phyloP scores from a whole-genome alignment of 139 green algal genomes.

The Eudorina sp. region DNA sequence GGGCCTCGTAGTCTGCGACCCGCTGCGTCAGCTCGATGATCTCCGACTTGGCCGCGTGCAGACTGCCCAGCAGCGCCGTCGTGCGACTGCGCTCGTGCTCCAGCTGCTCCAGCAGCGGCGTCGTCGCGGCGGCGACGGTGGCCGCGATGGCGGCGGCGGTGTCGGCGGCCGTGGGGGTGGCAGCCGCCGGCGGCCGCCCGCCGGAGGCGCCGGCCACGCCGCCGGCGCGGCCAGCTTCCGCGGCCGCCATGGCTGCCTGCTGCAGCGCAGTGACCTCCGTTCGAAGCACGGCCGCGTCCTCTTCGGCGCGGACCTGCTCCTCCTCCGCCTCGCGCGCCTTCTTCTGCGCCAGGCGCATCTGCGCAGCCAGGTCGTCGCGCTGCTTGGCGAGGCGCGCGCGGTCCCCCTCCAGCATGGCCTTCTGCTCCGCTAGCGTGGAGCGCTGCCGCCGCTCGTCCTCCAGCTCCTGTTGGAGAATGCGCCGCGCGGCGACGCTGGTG shows the following conservation, averaged over 20 bases:
- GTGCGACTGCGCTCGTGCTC: slow-evolving; percentile 50
- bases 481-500: slow-evolving; percentile 3
- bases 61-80: slow-evolving; percentile 43
- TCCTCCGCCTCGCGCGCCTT: slow-evolving; percentile 70
- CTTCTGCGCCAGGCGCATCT: slow-evolving; percentile 62
- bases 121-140: slow-evolving; percentile 19
- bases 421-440: slow-evolving; percentile 50
- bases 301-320: slow-evolving; percentile 72
- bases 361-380: slow-evolving; percentile 55
- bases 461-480: slow-evolving; percentile 54
- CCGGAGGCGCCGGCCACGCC: not conserved
- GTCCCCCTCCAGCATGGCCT: slow-evolving; percentile 53
- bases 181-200: not conserved
- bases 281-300: slow-evolving; percentile 61
- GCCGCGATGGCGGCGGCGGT: slow-evolving; percentile 31
- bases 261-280: slow-evolving; percentile 68
- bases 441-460: slow-evolving; percentile 54
- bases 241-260: not conserved
- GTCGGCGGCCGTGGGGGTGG: not conserved
- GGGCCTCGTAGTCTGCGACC: slow-evolving; percentile 29
- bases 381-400: slow-evolving; percentile 46
- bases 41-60: slow-evolving; percentile 51
- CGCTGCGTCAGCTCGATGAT: slow-evolving; percentile 22
- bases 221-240: not conserved
- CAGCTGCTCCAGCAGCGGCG: slow-evolving; percentile 45